Percentiles rank a stretch among this genome's conserved stretches.
Evolutionary conservation across 257 asterid species (phyloP).

Genomic region (Solanum sparsipilum): DNA sequence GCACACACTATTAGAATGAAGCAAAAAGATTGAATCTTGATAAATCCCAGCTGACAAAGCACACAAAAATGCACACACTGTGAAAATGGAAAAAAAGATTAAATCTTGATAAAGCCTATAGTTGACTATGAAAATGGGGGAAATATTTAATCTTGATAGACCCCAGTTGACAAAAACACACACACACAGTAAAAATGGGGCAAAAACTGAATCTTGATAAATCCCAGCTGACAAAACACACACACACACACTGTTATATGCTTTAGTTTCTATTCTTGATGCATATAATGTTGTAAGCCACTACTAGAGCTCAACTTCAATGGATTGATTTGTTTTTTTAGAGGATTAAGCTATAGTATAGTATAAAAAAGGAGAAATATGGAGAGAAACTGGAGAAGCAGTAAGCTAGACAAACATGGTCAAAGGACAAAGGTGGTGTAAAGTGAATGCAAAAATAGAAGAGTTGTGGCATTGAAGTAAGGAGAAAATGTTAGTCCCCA

Average conservation of each 20-base stretch:
- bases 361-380: not conserved
- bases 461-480: conserved; percentile 30
- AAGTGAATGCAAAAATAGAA: conserved; percentile 8
- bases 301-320: not conserved
- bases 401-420: conserved; percentile 8
- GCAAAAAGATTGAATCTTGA: not conserved
- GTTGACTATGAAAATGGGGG: not conserved
- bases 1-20: not conserved
- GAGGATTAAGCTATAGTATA: not conserved
- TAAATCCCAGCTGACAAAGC: not conserved
- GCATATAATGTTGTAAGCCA: not conserved
- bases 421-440: conserved; percentile 17
- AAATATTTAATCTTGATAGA: not conserved
- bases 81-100: not conserved
- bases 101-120: not conserved
- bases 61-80: not conserved
- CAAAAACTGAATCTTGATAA: not conserved
- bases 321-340: not conserved
- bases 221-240: not conserved
- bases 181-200: not conserved
- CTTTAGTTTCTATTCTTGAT: not conserved
- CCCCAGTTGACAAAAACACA: not conserved
- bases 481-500: conserved; percentile 18
- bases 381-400: not conserved
- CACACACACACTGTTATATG: not conserved